These are phyloP conservation scores for Dothiorella sarmentorum DNA, from an alignment of 2,329 filamentous ascomycete genomes.

Conservation along the genomic window DNA sequence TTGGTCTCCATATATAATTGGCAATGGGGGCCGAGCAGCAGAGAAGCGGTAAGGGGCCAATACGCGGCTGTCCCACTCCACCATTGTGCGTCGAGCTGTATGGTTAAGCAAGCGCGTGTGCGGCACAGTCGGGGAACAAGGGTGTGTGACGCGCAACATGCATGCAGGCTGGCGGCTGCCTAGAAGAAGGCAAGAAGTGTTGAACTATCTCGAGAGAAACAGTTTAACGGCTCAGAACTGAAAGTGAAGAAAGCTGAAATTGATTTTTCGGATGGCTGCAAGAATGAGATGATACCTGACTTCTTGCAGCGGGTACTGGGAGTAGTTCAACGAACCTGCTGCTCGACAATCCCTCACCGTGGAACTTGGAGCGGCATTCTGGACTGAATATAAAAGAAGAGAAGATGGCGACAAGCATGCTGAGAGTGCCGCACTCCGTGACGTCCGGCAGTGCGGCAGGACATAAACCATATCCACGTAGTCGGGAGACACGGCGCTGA, in stretches of 20 bases:
- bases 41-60: conserved; percentile 7
- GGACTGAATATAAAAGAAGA: too few relatives aligned
- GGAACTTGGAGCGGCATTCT: too few relatives aligned
- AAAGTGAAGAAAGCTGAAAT: too few relatives aligned
- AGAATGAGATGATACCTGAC: too few relatives aligned
- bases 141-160: not conserved
- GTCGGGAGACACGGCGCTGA: not conserved
- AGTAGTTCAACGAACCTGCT: too few relatives aligned
- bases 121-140: not conserved
- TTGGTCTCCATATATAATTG: not conserved
- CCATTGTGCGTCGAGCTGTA: not conserved
- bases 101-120: not conserved
- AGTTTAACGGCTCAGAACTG: too few relatives aligned
- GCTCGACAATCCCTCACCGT: too few relatives aligned
- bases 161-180: not conserved
- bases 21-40: not conserved
- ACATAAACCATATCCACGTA: not conserved
- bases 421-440: not conserved
- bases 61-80: not conserved
- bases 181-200: not conserved
- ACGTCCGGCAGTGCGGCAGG: not conserved
- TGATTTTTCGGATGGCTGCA: too few relatives aligned
- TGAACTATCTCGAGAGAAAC: not conserved
- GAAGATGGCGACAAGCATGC: too few relatives aligned
- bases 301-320: too few relatives aligned